Evolutionary conservation across 192 early-diverging fungal genomes (phyloP), one percentile per base, ranked within the genome.

Genomic region (Paraglomus brasilianum): DNA sequence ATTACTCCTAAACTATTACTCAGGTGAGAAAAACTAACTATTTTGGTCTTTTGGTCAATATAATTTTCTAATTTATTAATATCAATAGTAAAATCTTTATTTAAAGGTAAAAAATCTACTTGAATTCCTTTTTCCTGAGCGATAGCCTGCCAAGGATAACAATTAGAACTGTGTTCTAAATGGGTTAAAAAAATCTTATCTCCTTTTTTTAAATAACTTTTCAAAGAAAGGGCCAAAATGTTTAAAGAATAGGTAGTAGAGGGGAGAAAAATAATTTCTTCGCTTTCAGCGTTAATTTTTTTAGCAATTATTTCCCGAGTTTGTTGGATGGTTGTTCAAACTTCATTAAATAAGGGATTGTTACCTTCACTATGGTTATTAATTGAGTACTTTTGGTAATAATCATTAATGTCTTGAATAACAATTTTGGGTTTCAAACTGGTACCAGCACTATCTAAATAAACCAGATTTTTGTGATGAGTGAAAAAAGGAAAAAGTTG

Each of bases 141-240:
- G 5, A 44, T 39, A 43, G 40, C n/a, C 59, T 61, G 59, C 40
- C 59, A 61, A 42, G 59, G 59, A 22, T 61, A 61, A 44, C 59
- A 61, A 61, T 61, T 61, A 9, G 59, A 61, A 61, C 59, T 61
- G 45, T 61, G 59, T 61, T 61, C 59, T 61, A 61, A 61, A 61
- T 61, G 59, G 8, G 59, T 61, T 61, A 61, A 17, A 61, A 17
- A 8, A 61, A 61, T 61, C 45, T 42, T 41, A 8, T 61, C 40
- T 13, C 39, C 59, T 61, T 61, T 61, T 61, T 61, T 6, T 43
- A 61, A 61, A 43, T 4, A 61, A 61, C 41, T 61, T 61, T 61
- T 39, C 39, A 61, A 61, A 56, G 53, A 56, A 11, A 56, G 6
- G 8, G 53, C 53, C 53, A 56, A 56, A 56, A 56, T 1, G 19